Base-by-base conservation (phyloP, 805 yeast genomes). In the Myxozyma sirexii region DNA sequence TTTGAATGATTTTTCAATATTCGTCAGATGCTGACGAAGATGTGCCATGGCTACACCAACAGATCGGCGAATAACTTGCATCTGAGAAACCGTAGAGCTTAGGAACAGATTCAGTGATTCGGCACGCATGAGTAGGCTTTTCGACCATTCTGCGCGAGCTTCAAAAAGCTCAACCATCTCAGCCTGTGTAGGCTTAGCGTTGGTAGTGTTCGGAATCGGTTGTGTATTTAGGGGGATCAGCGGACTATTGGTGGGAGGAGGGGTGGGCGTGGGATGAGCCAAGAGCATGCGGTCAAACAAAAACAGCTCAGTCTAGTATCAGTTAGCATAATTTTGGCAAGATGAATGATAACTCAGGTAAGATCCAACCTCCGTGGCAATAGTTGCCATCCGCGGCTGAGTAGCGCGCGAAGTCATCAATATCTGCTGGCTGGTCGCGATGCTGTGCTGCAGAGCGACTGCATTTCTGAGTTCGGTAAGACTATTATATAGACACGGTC, bases 31-130 rank as follows among this genome's bases (percentile, higher is more conserved):
- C 39, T 63, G 63, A 24, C 56, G 45, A 59, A 70, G 55, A 56
- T 70, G 69, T 10, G 64, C 54, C 48, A 69, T 46, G 7, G 72
- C 72, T 15, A 70, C 68, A 12, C 61, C 63, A 1, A 65, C 62
- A 19, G 71, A 68, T n/a, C 56, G 59, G 35, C 61, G 56, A 31
- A 71, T 65, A 21, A 67, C 67, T 15, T 46, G 50, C 23, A 65
- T 60, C 46, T 66, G 62, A 17, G 64, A 24, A 23, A 47, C 50
- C 7, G 64, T 56, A 5, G 52, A 35, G 15, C n/a, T 43, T 35
- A 62, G 47, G 1, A 65, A 37, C 24, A 54, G 37, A 33, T 47
- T 59, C 12, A 62, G 51, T 10, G 66, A 55, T 35, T 60, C 66
- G 3, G 64, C 65, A 15, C 66, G 66, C 39, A 50, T 15, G 23